Percentiles rank a stretch among this genome's conserved stretches.
These are phyloP conservation scores for Hansenula sp. DNA, from an alignment of 1,139 yeast species.

Conservation along the genomic window DNA sequence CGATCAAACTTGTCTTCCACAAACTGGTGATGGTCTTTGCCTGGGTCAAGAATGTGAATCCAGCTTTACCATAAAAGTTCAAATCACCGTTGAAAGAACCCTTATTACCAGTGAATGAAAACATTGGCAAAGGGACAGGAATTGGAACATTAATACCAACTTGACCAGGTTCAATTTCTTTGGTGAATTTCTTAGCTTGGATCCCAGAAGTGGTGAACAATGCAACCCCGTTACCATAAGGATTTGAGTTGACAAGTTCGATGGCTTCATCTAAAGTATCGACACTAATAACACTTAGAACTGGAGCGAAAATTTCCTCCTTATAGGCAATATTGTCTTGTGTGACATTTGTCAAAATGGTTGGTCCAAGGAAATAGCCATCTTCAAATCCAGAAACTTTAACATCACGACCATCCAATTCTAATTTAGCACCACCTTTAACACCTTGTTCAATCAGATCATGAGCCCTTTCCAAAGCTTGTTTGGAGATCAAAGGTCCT, in stretches of 20 bases:
- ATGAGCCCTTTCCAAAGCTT: conserved; percentile 49
- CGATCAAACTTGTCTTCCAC: conserved; percentile 60
- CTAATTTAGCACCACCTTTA: conserved; percentile 50
- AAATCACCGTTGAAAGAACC: conserved; percentile 76
- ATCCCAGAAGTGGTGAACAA: conserved; percentile 70
- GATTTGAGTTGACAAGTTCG: conserved; percentile 57
- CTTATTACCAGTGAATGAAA: conserved; percentile 76
- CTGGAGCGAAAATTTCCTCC: conserved; percentile 78
- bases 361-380: conserved; percentile 77
- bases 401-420: conserved; percentile 62
- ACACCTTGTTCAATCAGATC: conserved; percentile 55
- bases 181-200: conserved; percentile 66
- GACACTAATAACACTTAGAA: conserved; percentile 57
- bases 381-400: conserved; percentile 49
- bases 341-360: conserved; percentile 58
- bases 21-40: conserved; percentile 71
- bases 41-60: conserved; percentile 68
- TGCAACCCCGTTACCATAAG: conserved; percentile 73
- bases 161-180: conserved; percentile 71
- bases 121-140: conserved; percentile 84
- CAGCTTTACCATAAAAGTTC: conserved; percentile 78
- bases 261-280: conserved; percentile 75
- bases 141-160: conserved; percentile 80
- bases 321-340: conserved; percentile 73
- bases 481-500: conserved; percentile 71